Evolutionary conservation across 805 yeast species (phyloP).

Genomic region (Alloascoidea hylecoeti): DNA sequence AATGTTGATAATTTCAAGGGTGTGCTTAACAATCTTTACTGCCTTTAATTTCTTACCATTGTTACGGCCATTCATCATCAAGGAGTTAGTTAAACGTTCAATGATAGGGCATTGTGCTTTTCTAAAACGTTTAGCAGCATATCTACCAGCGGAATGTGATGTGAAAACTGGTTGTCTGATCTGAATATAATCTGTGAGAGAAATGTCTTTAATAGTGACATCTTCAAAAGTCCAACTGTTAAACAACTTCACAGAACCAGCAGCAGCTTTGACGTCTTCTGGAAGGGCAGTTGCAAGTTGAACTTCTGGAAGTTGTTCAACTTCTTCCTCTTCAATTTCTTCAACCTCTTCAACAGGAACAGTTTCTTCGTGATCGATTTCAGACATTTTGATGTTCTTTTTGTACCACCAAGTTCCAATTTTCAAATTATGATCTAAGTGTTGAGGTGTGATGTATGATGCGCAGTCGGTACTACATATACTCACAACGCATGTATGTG

Average conservation of each 20-base stretch:
- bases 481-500: too few species aligned
- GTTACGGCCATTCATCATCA: conserved; percentile 99
- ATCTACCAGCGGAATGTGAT: conserved; percentile 99
- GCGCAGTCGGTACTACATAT: too few species aligned
- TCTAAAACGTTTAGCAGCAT: conserved; percentile 99
- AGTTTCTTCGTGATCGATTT: conserved; percentile 58
- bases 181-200: conserved; percentile 97
- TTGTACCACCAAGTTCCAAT: too few species aligned
- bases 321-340: conserved; percentile 38
- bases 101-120: conserved; percentile 99
- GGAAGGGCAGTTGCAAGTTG: conserved; percentile 94
- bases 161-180: conserved; percentile 95
- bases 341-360: conserved; percentile 29
- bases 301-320: conserved; percentile 67
- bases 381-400: conserved; percentile 49
- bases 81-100: conserved; percentile 98
- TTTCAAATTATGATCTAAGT: too few species aligned
- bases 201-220: conserved; percentile 94
- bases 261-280: conserved; percentile 91
- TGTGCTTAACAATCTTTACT: conserved; percentile 98
- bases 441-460: too few species aligned
- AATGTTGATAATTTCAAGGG: conserved; percentile 93
- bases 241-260: conserved; percentile 93
- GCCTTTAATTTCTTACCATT: conserved; percentile 99
- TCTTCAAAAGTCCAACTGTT: conserved; percentile 99